Percentiles rank a stretch among this genome's conserved stretches.
Conservation (phyloP, 768 basidiomycete genomes). For the Mycena leptocephala region DNA sequence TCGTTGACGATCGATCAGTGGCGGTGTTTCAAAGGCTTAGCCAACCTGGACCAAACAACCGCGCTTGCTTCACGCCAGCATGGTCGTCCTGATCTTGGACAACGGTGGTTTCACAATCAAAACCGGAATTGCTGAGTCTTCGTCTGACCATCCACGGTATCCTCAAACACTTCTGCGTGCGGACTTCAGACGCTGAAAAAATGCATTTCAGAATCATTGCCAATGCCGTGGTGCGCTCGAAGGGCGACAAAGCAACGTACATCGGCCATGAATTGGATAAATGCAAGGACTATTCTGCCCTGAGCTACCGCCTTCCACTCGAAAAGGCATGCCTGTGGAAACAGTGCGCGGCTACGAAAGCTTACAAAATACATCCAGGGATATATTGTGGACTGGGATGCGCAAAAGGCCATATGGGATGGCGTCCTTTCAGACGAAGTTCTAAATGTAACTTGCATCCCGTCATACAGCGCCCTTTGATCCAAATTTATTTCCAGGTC, state of each 20-base stretch:
- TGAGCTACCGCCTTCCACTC: constrained; percentile 89
- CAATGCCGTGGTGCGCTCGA: constrained; percentile 90
- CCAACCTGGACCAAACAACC: not conserved
- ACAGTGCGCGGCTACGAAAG: constrained; percentile 19
- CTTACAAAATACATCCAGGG: constrained; percentile 69
- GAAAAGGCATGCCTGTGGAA: constrained; percentile 78
- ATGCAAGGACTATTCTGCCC: constrained; percentile 86
- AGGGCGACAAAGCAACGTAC: constrained; percentile 86
- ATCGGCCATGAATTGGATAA: constrained; percentile 87
- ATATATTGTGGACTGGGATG: constrained; percentile 95
- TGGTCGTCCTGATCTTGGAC: constrained; percentile 80
- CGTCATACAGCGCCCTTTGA: not conserved
- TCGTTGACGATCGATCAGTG: not conserved
- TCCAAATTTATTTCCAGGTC: constrained; percentile 60
- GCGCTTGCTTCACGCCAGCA: not conserved
- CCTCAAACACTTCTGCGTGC: not conserved
- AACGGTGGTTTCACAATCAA: constrained; percentile 93
- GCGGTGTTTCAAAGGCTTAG: not conserved
- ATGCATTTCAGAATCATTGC: constrained; percentile 69
- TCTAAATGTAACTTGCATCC: constrained; percentile 66
- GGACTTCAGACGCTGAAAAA: not conserved
- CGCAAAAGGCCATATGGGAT: constrained; percentile 96
- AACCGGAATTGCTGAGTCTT: constrained; percentile 64
- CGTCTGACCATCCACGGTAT: constrained; percentile 37
- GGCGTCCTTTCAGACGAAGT: constrained; percentile 84